Conservation (phyloP, 202 grass and related monocot species). For the Schoenoplectus tabernaemontani region DNA sequence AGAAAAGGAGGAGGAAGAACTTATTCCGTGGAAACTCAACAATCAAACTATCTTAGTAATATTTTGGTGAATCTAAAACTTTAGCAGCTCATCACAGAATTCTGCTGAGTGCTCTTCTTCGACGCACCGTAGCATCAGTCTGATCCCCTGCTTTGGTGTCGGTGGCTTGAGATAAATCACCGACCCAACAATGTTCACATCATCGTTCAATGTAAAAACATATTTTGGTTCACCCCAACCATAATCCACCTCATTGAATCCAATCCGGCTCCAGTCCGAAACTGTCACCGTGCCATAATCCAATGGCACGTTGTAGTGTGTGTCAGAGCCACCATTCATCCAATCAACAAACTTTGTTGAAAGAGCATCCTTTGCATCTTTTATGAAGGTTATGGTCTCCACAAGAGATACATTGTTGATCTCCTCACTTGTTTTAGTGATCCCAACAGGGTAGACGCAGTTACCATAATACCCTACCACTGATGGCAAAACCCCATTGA, state of each 20-base stretch:
- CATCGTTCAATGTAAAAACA: slow-evolving; percentile 64
- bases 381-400: slow-evolving; percentile 51
- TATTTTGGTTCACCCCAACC: slow-evolving; percentile 56
- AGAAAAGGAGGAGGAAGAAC: neutral
- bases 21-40: neutral
- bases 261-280: slow-evolving; percentile 48
- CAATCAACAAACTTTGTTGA: slow-evolving; percentile 41
- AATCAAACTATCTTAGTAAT: neutral
- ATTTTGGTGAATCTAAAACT: slow-evolving; percentile 17
- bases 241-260: slow-evolving; percentile 88
- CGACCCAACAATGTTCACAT: slow-evolving; percentile 27
- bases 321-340: slow-evolving; percentile 23
- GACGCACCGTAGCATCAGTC: slow-evolving; percentile 32
- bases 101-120: slow-evolving; percentile 15
- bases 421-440: slow-evolving; percentile 3
- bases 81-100: slow-evolving; percentile 23
- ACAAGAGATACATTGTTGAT: slow-evolving; percentile 10
- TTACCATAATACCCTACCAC: slow-evolving; percentile 58
- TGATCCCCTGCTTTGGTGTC: slow-evolving; percentile 17
- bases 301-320: slow-evolving; percentile 32
- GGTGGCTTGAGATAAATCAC: slow-evolving; percentile 23
- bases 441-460: slow-evolving; percentile 26
- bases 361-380: slow-evolving; percentile 61
- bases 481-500: slow-evolving; percentile 40
- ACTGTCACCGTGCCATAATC: slow-evolving; percentile 45